These are phyloP conservation scores for Erysimum pusillum DNA, from an alignment of 441 rosid genomes.

Conservation along the genomic window DNA sequence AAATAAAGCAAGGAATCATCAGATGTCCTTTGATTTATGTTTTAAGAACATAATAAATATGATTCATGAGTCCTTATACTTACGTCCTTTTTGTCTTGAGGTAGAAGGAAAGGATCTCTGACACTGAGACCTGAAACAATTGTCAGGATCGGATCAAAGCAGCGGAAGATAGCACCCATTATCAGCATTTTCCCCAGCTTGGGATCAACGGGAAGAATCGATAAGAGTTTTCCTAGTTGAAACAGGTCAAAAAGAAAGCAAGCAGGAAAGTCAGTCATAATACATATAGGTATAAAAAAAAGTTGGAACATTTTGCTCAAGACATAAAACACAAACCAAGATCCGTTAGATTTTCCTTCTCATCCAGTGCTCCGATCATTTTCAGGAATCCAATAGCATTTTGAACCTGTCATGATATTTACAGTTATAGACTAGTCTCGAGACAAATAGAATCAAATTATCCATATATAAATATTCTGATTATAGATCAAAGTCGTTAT, in stretches of 20 bases:
- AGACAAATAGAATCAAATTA: slow-evolving; percentile 15
- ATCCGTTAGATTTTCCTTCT: slow-evolving; percentile 88
- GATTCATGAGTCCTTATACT: slow-evolving; percentile 42
- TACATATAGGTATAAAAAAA: slow-evolving; percentile 19
- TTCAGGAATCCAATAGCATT: slow-evolving; percentile 93
- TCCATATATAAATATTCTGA: slow-evolving; percentile 11
- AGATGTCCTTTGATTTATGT: slow-evolving; percentile 2
- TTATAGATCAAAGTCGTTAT: neutral
- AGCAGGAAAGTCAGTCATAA: slow-evolving; percentile 26
- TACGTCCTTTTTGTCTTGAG: slow-evolving; percentile 98
- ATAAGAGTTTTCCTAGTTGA: slow-evolving; percentile 76
- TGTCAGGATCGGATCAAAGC: slow-evolving; percentile 96
- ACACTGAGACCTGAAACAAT: slow-evolving; percentile 98
- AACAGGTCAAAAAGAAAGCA: slow-evolving; percentile 35
- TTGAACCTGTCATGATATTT: slow-evolving; percentile 72
- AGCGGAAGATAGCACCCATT: slow-evolving; percentile 94
- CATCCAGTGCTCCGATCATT: slow-evolving; percentile 93
- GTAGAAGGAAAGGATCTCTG: slow-evolving; percentile 98
- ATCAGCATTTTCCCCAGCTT: slow-evolving; percentile 99
- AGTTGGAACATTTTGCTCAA: slow-evolving; percentile 23
- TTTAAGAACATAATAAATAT: neutral
- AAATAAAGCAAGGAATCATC: slow-evolving; percentile 39
- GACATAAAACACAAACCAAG: slow-evolving; percentile 73
- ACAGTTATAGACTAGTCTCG: neutral
- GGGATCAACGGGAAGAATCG: slow-evolving; percentile 98